phyloP scores from a whole-genome alignment of 2,329 filamentous ascomycete genomes.

The Exserohilum rostratum region DNA sequence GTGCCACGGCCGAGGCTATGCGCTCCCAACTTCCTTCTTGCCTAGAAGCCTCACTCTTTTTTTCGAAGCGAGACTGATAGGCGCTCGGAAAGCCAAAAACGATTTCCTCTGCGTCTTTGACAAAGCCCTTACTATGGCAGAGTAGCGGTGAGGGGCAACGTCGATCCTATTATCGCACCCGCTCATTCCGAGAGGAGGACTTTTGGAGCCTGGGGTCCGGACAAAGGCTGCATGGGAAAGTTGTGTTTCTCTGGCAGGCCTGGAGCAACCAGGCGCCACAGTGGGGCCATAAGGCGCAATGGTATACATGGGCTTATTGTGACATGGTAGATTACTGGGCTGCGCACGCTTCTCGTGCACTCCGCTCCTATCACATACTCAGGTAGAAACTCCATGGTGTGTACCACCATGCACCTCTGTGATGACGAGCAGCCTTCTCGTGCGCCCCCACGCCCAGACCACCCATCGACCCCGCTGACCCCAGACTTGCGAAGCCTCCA shows the following conservation, averaged over 20 bases:
- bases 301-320: constrained; percentile 11
- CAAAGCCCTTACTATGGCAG: constrained; percentile 3
- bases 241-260: neutral
- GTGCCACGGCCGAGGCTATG: constrained; percentile 12
- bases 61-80: neutral
- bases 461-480: constrained; percentile 19
- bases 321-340: constrained; percentile 4
- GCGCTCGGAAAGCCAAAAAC: neutral
- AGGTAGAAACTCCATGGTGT: constrained; percentile 5
- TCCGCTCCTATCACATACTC: constrained; percentile 11
- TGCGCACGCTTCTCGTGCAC: neutral
- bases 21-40: neutral
- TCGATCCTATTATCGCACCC: constrained; percentile 2
- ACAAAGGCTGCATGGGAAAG: neutral
- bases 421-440: constrained; percentile 16
- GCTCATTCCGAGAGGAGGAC: constrained; percentile 2
- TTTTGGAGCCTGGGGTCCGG: neutral
- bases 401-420: constrained; percentile 1
- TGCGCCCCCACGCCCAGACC: constrained; percentile 20
- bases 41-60: neutral
- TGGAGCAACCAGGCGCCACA: constrained; percentile 5
- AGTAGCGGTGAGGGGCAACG: constrained; percentile 6
- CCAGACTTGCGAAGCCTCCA: constrained; percentile 17
- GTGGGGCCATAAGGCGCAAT: constrained; percentile 3
- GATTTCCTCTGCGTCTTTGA: neutral